Evolutionary conservation across 495 filamentous ascomycete species (phyloP).

Genomic region (Haplographium delicatum): DNA sequence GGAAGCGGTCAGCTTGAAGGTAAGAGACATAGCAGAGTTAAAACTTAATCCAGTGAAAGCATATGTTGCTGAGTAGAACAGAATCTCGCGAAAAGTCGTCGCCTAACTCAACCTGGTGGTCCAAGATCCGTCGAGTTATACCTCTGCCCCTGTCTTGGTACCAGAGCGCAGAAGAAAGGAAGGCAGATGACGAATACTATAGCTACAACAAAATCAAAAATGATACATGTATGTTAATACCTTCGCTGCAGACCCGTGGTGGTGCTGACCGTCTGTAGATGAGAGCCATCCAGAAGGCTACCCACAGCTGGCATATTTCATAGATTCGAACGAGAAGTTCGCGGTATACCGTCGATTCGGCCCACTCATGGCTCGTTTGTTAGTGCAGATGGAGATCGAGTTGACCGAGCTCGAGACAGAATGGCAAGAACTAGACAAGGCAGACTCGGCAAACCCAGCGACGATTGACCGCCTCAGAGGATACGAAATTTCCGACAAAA

Average conservation of each 20-base stretch:
- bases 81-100: not conserved
- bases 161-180: not conserved
- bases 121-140: not conserved
- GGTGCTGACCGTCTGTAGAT: conserved; percentile 19
- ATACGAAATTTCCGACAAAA: too few relatives aligned
- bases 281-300: conserved; percentile 29
- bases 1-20: not conserved
- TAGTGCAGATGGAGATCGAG: conserved; percentile 32
- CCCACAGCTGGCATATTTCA: conserved; percentile 30
- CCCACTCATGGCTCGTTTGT: conserved; percentile 27
- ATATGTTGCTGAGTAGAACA: not conserved
- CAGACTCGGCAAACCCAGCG: not conserved
- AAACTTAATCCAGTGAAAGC: not conserved
- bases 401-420: conserved; percentile 25
- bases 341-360: conserved; percentile 31
- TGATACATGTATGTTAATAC: not conserved
- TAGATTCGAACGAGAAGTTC: conserved; percentile 28
- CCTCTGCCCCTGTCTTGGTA: not conserved
- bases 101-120: not conserved
- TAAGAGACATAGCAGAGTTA: not conserved
- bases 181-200: not conserved
- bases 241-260: not conserved
- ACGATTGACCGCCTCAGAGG: not conserved
- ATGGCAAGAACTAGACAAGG: conserved; percentile 5
- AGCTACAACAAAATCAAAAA: conserved; percentile 3